phyloP scores from a whole-genome alignment of 768 basidiomycete genomes.

The Trametes cubensis region DNA sequence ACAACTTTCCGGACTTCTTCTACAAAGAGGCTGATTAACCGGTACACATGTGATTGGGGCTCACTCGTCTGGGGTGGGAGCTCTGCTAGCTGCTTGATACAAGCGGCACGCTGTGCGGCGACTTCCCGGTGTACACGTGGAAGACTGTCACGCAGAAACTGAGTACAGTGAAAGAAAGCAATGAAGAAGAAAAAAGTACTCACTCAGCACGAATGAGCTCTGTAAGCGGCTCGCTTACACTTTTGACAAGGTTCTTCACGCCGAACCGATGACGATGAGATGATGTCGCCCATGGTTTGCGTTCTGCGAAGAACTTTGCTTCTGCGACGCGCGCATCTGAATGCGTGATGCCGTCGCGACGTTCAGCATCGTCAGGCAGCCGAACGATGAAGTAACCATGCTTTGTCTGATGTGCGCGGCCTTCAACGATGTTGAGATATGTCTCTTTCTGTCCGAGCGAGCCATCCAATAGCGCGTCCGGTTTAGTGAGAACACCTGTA shows the following conservation, averaged over 20 bases:
- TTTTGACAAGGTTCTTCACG: conserved; percentile 51
- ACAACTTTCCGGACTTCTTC: conserved; percentile 5
- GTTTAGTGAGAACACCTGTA: conserved; percentile 58
- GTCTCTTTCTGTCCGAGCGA: conserved; percentile 40
- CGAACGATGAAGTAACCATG: conserved; percentile 62
- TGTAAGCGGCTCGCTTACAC: conserved; percentile 54
- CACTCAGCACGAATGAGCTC: conserved; percentile 8
- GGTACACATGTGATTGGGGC: conserved; percentile 14
- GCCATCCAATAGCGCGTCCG: conserved; percentile 54
- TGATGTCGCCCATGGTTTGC: conserved; percentile 55
- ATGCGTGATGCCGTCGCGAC: conserved; percentile 41
- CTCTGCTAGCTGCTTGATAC: not conserved
- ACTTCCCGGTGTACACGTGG: conserved; percentile 3
- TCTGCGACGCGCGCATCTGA: conserved; percentile 43
- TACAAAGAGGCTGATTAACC: conserved; percentile 15
- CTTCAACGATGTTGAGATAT: conserved; percentile 61
- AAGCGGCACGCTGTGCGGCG: not conserved
- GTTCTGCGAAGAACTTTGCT: conserved; percentile 47
- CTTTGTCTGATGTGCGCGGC: conserved; percentile 44
- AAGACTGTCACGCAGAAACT: not conserved
- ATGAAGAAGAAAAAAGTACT: not conserved
- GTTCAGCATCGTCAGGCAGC: conserved; percentile 61
- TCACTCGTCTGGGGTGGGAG: conserved; percentile 19
- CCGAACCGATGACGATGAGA: conserved; percentile 57
- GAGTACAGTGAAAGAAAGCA: too few relatives aligned